Evolutionary conservation across 768 basidiomycete genomes (phyloP), one percentile per base, ranked within the genome.

Genomic region (Lentinula raphanica): DNA sequence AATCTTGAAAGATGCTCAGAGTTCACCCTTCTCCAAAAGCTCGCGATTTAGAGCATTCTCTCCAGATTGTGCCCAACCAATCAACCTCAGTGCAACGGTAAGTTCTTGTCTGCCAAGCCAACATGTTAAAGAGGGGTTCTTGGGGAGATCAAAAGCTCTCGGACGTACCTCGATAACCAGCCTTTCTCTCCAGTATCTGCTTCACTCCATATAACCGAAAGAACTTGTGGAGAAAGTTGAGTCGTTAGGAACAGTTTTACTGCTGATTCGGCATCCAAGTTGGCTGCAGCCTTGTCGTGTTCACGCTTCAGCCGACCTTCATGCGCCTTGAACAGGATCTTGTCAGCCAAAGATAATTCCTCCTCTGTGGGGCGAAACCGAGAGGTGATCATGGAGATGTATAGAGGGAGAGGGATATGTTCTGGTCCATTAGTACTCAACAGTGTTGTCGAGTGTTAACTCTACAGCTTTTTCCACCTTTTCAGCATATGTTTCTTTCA

Each of bases 131-230:
- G 3, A 44, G 42, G 23, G 6, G 19, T 44, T 7, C 42, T 23
- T 23, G n/a, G 5, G 0, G 9, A 23, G 42, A 21, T 44, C n/a
- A 9, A 11, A 40, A 40, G 39, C 39, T 44, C 23, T n/a, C n/a
- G n/a, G 21, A 8, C 42, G 23, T 44, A 11, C 42, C 42, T 44
- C 42, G 42, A 6, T 25, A 44, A 44, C 42, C 42, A 76, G 1
- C 83, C 84, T 56, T 76, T 81, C 63, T 82, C 81, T 23, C 83
- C 80, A 15, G 76, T 74, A 66, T 87, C 86, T 21, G 83, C 80
- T 45, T 87, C 68, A 8, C 79, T 78, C 87, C 87, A 90, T 59
- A 88, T 79, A 59, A 81, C 76, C 17, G 81, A 78, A 23, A 89
- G 74, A 28, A 76, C 71, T n/a, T 69, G 66, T n/a, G 77, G 78